Evolutionary conservation across 257 asterid genomes (phyloP), one percentile per base, ranked within the genome.

Genomic region (Solanum lycopersicoides): DNA sequence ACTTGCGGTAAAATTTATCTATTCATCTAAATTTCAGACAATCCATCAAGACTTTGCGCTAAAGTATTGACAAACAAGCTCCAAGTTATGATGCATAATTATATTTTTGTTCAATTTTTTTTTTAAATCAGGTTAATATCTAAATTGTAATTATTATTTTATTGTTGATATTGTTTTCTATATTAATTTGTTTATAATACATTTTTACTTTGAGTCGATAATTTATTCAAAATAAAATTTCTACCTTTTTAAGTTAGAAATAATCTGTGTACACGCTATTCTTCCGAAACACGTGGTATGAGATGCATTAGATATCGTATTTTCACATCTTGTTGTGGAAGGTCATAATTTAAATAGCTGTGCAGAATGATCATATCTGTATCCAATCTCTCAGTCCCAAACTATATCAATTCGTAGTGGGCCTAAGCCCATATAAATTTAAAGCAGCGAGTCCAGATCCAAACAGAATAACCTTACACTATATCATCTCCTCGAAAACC

Each of bases 401-500:
- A 44, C 5, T 3, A 14, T 44, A 32, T 68, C 15, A 28, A 14
- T 23, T 14, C 42, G 35, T 39, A 28, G 21, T 50, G 84, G 89
- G 65, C 87, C 47, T 21, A 72, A 53, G 76, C 75, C 84, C 83
- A 80, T 50, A 11, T 1, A 16, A 79, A 42, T 1, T 12, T 20
- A 18, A 18, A 50, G 44, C n/a, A 0, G 25, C 23, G 37, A 69
- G 56, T 35, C 72, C 75, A 47, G 14, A 71, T 45, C 72, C 56
- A 47, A 10, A 18, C 6, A 11, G 9, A 39, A 87, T 34, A 82
- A 82, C 75, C 84, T 80, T 39, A 80, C 45, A 6, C 74, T 82
- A 87, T 87, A 66, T 50, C 28, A 68, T 12, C 56, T 14, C 20
- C 71, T 45, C 56, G 11, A 18, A 72, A 72, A 73, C 83, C 88